Base-by-base conservation (phyloP, 371 early-diverging fungal species). In the Mucor ambiguus region DNA sequence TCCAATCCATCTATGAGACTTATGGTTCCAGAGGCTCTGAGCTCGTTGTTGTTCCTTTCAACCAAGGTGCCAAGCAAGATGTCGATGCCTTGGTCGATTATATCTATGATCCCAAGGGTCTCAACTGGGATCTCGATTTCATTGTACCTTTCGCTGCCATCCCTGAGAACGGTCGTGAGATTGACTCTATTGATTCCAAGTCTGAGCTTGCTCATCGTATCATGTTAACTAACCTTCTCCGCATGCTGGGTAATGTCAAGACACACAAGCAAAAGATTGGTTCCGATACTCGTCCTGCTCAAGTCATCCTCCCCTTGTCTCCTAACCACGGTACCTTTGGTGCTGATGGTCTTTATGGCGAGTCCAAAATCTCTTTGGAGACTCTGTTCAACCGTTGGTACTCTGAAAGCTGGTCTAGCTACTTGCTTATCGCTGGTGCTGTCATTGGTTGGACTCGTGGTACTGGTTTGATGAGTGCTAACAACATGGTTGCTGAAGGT, bases 401-500 rank as follows among this genome's bases (percentile, higher is more conserved):
- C 60, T 89, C 97, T 63, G 98, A 98, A 76, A 86, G 87, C 64
- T 98, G 98, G 98, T 83, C 89, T 52, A 85, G 83, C 76, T 94
- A 96, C 85, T 79, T 97, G 69, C 85, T 93, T 41, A 90, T 98
- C 48, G 84, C 95, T 54, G 97, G 97, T 69, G 95, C 96, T 49
- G 93, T 94, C 46, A 98, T 98, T 74, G 98, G 98, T 26, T 98
- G 98, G 97, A 98, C 98, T 38, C 92, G 97, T 72, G 96, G 98
- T 68, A 98, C 98, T 52, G 96, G 96, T 56, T 85, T 97, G 73
- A 97, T 97, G 97, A 86, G 87, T 56, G 87, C 87, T 60, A 97
- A 96, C 85, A 96, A 97, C 83, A 87, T 94, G 60, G 90, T 96
- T 57, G 93, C 96, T 37, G 92, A 95, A 74, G 94, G 94, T 59